Conservation (phyloP, 768 basidiomycete species). For the Phylloporus sp. region DNA sequence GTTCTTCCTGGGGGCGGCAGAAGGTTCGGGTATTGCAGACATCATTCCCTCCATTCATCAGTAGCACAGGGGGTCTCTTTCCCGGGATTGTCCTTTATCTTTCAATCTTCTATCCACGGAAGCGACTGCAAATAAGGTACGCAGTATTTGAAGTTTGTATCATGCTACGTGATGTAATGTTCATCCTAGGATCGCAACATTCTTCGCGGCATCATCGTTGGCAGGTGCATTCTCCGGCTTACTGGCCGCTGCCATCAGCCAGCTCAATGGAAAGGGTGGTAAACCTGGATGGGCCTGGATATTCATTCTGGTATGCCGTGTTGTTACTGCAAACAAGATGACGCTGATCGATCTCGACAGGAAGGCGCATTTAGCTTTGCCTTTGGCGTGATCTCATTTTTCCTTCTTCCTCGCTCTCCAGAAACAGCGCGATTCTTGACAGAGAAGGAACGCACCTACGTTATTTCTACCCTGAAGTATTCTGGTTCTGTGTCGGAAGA, state of each 20-base stretch:
- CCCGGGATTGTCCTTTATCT: constrained; percentile 56
- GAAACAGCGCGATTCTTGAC: constrained; percentile 46
- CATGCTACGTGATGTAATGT: constrained; percentile 1
- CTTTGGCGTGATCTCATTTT: too few relatives aligned
- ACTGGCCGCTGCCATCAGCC: constrained; percentile 54
- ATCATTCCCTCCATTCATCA: constrained; percentile 1
- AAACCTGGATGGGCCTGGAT: too few relatives aligned
- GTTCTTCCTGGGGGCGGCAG: constrained; percentile 47
- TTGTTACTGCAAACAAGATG: not conserved
- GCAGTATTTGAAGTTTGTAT: not conserved
- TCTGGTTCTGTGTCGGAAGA: constrained; percentile 37
- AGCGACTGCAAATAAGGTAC: constrained; percentile 22
- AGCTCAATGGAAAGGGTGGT: constrained; percentile 51
- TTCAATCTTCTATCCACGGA: constrained; percentile 42
- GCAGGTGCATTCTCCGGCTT: constrained; percentile 61
- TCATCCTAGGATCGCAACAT: constrained; percentile 31
- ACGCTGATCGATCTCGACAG: constrained; percentile 9
- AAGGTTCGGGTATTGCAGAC: constrained; percentile 37
- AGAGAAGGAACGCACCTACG: constrained; percentile 45
- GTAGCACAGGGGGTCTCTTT: constrained; percentile 44
- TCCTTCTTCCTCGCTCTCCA: constrained; percentile 46
- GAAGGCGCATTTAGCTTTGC: constrained; percentile 61
- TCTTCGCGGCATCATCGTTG: constrained; percentile 42
- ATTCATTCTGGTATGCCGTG: constrained; percentile 40
- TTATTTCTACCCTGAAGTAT: constrained; percentile 26